Evolutionary conservation across 164 flowering plant species (phyloP).

Genomic region (Echeveria elegans): DNA sequence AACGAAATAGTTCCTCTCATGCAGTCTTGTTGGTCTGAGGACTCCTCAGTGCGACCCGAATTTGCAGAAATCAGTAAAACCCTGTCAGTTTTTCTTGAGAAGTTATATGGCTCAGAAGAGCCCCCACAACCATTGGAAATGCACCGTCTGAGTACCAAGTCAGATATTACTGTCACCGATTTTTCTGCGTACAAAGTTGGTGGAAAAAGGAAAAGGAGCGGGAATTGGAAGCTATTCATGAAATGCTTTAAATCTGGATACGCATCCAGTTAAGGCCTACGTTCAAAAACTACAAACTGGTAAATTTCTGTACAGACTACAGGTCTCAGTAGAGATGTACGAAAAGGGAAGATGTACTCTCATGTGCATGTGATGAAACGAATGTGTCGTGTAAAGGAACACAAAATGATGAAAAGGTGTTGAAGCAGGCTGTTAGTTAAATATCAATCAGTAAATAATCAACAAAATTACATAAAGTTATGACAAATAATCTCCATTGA

Average conservation of each 20-base stretch:
- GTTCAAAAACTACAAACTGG: neutral
- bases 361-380: neutral
- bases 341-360: neutral
- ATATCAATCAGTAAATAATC: too few species aligned
- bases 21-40: slow-evolving; percentile 56
- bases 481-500: too few species aligned
- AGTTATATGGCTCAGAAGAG: neutral
- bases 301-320: neutral
- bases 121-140: neutral
- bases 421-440: neutral
- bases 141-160: slow-evolving; percentile 1
- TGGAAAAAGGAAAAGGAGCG: neutral
- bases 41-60: slow-evolving; percentile 55
- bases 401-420: too few species aligned
- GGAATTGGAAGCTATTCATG: slow-evolving; percentile 1
- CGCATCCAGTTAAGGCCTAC: neutral
- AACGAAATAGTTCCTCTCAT: slow-evolving; percentile 32
- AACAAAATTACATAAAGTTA: too few species aligned
- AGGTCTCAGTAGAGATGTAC: neutral
- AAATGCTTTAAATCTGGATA: slow-evolving; percentile 4
- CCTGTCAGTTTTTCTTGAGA: slow-evolving; percentile 3
- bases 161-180: neutral
- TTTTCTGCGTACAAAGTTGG: neutral
- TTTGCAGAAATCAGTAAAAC: slow-evolving; percentile 31
- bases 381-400: too few species aligned